These are phyloP conservation scores for Calonectria pauciramosa DNA, from an alignment of 2,329 filamentous ascomycete species.

Conservation along the genomic window DNA sequence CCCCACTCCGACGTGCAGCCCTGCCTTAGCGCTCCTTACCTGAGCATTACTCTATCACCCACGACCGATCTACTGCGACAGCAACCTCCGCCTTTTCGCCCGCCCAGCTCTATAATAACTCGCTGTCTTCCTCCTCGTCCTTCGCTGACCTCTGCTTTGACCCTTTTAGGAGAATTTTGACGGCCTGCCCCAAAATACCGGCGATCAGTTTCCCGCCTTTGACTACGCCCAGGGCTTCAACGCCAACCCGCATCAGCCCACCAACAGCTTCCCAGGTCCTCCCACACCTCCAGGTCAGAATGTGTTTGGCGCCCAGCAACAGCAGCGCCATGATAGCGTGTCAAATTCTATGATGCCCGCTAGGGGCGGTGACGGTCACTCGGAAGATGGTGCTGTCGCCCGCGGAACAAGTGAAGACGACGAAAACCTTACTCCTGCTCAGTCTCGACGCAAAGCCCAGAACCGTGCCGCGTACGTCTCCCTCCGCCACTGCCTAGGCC, in stretches of 20 bases:
- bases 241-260: slow-evolving; percentile 48
- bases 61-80: slow-evolving; percentile 28
- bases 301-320: slow-evolving; percentile 45
- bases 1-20: slow-evolving; percentile 43
- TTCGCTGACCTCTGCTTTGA: slow-evolving; percentile 16
- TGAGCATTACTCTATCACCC: slow-evolving; percentile 52
- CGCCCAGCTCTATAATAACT: slow-evolving; percentile 33
- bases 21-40: slow-evolving; percentile 50
- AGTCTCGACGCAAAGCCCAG: slow-evolving; percentile 72
- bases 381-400: slow-evolving; percentile 50
- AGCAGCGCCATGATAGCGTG: slow-evolving; percentile 42
- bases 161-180: slow-evolving; percentile 65
- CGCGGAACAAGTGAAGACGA: slow-evolving; percentile 67
- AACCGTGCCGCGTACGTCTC: slow-evolving; percentile 71
- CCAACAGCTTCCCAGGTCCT: slow-evolving; percentile 59
- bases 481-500: neutral
- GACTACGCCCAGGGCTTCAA: slow-evolving; percentile 59
- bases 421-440: slow-evolving; percentile 68
- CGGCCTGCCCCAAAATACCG: slow-evolving; percentile 54
- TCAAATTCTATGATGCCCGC: slow-evolving; percentile 36
- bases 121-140: slow-evolving; percentile 23
- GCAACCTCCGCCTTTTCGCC: slow-evolving; percentile 30
- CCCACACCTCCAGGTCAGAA: slow-evolving; percentile 65
- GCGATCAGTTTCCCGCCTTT: slow-evolving; percentile 64
- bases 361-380: slow-evolving; percentile 55